These are phyloP conservation scores for Prunus padus DNA, from an alignment of 306 rosid genomes.

Conservation along the genomic window DNA sequence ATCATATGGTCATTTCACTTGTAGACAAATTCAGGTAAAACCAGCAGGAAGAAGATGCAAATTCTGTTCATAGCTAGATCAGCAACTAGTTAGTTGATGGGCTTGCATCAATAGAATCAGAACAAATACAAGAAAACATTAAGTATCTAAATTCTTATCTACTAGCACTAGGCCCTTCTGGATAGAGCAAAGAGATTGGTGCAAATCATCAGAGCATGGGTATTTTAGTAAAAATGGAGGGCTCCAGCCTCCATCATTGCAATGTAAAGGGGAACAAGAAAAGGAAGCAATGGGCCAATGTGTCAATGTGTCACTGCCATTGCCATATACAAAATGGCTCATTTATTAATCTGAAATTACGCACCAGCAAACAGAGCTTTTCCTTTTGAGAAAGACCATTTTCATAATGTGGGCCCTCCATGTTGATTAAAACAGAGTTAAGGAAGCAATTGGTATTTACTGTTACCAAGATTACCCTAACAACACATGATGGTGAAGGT, in stretches of 20 bases:
- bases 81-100: neutral
- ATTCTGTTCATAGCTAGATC: neutral
- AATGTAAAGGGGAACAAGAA: conserved; percentile 17
- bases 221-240: neutral
- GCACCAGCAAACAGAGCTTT: no score
- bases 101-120: conserved; percentile 10
- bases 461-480: conserved; percentile 20
- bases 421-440: neutral
- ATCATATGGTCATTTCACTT: neutral
- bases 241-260: conserved; percentile 19
- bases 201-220: conserved; percentile 17
- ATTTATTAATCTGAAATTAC: no score
- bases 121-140: neutral
- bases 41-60: neutral
- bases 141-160: neutral
- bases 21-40: neutral
- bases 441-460: neutral
- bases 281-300: conserved; percentile 29
- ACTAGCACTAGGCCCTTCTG: neutral
- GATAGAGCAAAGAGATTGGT: neutral
- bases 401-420: conserved; percentile 19
- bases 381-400: neutral
- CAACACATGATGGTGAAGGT: conserved; percentile 4
- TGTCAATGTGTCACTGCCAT: conserved; percentile 32
- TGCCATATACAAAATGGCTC: no score